Evolutionary conservation across 148 eudicot genomes (phyloP).

Genomic region (Arbutus unedo): DNA sequence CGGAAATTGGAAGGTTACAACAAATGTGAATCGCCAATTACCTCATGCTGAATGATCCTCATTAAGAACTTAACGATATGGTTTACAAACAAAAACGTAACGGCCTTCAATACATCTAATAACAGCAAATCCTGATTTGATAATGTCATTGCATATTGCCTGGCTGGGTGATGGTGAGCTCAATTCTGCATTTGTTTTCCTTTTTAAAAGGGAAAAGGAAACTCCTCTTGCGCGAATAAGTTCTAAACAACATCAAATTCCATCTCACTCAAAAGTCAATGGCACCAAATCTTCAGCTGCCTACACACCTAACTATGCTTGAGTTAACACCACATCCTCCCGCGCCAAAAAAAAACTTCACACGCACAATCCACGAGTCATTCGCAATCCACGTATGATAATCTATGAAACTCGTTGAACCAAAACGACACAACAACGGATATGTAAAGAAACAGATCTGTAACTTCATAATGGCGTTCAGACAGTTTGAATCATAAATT

Average conservation of each 20-base stretch:
- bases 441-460: not conserved
- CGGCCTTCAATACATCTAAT: not conserved
- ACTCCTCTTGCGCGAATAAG: not conserved
- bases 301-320: not conserved
- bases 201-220: not conserved
- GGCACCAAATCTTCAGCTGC: not conserved
- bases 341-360: not conserved
- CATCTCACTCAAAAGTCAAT: not conserved
- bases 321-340: not conserved
- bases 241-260: not conserved
- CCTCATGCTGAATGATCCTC: not conserved
- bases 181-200: not conserved
- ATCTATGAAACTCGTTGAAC: not conserved
- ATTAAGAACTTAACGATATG: not conserved
- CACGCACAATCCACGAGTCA: not conserved
- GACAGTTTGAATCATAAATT: not conserved
- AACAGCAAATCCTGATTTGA: not conserved
- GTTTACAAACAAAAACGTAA: too few species aligned
- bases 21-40: slow-evolving; percentile 4
- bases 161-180: not conserved
- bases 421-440: not conserved
- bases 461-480: not conserved
- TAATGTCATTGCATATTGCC: not conserved
- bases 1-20: not conserved
- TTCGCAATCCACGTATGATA: slow-evolving; percentile 8